phyloP scores from a whole-genome alignment of 495 filamentous ascomycete species.

The Tuber calosporum region DNA sequence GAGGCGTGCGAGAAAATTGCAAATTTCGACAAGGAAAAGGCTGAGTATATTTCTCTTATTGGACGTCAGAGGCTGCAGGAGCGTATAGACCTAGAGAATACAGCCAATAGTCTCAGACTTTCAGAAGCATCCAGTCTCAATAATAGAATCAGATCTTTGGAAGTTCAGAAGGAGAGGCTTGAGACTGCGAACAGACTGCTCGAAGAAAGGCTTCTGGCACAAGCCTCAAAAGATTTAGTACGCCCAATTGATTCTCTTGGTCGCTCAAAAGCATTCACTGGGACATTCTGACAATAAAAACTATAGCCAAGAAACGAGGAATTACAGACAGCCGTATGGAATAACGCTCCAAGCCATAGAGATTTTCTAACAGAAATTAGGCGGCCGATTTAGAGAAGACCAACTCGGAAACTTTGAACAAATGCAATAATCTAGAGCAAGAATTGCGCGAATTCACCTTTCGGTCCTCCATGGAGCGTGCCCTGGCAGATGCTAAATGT shows the following conservation, averaged over 20 bases:
- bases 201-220: background rate
- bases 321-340: background rate
- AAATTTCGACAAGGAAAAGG: slow-evolving; percentile 30
- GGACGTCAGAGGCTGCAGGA: slow-evolving; percentile 33
- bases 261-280: background rate
- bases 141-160: slow-evolving; percentile 34
- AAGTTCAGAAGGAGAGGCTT: slow-evolving; percentile 31
- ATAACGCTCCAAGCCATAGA: background rate
- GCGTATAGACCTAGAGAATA: slow-evolving; percentile 33
- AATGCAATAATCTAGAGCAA: background rate
- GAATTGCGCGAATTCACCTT: background rate
- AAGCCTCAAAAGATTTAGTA: background rate
- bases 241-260: background rate
- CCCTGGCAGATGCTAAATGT: background rate
- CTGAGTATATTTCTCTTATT: slow-evolving; percentile 21
- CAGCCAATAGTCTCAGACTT: slow-evolving; percentile 33
- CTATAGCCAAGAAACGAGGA: background rate
- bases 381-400: background rate
- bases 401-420: background rate
- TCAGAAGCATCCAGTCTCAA: slow-evolving; percentile 32
- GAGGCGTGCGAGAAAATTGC: slow-evolving; percentile 18
- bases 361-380: background rate
- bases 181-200: slow-evolving; percentile 17
- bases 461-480: background rate
- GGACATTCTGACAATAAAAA: background rate